Conservation (phyloP, 192 early-diverging fungal species). For the Umbelopsis ramanniana region DNA sequence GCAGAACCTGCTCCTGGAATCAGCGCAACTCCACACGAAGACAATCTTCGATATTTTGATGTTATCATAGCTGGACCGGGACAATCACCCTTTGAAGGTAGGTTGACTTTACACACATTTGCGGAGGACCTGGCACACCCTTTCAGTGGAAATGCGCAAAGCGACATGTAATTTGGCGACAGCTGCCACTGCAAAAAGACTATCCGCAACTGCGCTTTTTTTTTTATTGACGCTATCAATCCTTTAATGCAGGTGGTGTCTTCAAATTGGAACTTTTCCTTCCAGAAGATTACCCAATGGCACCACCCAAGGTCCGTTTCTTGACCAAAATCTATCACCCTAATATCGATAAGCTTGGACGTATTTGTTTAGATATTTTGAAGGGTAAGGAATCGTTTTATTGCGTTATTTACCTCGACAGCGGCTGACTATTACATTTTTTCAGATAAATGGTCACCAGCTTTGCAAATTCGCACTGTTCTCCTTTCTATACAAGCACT, state of each 20-base stretch:
- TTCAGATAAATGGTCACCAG: conserved; percentile 98
- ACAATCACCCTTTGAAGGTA: conserved; percentile 96
- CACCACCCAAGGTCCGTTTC: conserved; percentile 96
- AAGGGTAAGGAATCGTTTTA: conserved; percentile 66
- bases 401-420: neutral
- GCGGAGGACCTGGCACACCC: neutral
- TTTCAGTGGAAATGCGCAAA: neutral
- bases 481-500: conserved; percentile 96
- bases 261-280: conserved; percentile 97
- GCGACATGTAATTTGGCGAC: neutral
- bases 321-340: conserved; percentile 99
- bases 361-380: conserved; percentile 97
- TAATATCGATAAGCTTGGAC: conserved; percentile 98
- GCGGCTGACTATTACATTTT: neutral
- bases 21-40: conserved; percentile 84
- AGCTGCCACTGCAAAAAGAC: neutral
- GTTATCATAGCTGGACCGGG: conserved; percentile 90
- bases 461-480: conserved; percentile 97
- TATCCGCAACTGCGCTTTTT: neutral
- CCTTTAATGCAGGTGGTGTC: conserved; percentile 68
- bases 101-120: neutral
- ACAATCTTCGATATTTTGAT: conserved; percentile 97
- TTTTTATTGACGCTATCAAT: neutral
- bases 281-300: conserved; percentile 98
- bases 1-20: conserved; percentile 96